Conservation (phyloP, 176 grass and related monocot species). For the Carex cristatella region DNA sequence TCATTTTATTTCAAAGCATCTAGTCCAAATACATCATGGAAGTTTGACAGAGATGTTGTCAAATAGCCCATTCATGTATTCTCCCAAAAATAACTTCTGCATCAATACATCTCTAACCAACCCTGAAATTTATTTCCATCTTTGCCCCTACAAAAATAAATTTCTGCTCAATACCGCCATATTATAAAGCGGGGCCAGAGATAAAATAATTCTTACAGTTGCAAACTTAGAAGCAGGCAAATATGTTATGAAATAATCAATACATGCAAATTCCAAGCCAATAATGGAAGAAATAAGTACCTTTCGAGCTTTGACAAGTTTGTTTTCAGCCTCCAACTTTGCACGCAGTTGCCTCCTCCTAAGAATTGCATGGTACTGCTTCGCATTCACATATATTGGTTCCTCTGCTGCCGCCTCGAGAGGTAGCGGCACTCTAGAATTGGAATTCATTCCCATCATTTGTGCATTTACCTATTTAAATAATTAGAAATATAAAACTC, state of each 20-base stretch:
- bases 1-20: neutral
- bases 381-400: conserved; percentile 91
- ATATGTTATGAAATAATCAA: neutral
- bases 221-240: neutral
- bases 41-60: neutral
- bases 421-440: conserved; percentile 63
- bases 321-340: conserved; percentile 92
- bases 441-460: conserved; percentile 48
- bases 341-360: conserved; percentile 83
- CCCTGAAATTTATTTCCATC: neutral
- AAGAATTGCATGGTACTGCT: conserved; percentile 91
- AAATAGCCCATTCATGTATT: neutral
- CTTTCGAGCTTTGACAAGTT: conserved; percentile 82
- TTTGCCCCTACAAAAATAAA: neutral
- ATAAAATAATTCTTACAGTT: neutral
- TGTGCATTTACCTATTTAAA: conserved; percentile 63
- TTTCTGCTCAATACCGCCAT: neutral
- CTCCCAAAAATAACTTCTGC: neutral
- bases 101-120: neutral
- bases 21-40: neutral
- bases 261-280: neutral
- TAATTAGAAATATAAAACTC: neutral
- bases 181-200: neutral
- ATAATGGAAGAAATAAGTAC: conserved; percentile 24
- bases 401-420: conserved; percentile 73